Conservation (phyloP, 495 filamentous ascomycete species). For the Cercophora samala region DNA sequence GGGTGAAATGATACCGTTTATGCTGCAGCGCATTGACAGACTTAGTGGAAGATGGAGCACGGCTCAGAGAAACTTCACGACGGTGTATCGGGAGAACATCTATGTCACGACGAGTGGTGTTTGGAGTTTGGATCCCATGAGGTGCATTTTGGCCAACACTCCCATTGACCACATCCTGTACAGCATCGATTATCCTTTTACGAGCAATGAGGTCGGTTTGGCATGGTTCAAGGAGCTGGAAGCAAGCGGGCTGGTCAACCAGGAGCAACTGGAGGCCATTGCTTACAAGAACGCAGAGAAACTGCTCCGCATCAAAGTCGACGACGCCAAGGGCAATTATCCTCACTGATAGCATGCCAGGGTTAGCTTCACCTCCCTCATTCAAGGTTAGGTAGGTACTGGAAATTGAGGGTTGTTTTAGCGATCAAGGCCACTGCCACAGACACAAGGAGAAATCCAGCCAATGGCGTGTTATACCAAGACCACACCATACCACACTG, state of each 20-base stretch:
- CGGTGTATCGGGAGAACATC: constrained; percentile 59
- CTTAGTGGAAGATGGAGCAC: constrained; percentile 51
- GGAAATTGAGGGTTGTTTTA: not conserved
- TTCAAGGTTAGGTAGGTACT: too few species aligned
- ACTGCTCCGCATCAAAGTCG: constrained; percentile 37
- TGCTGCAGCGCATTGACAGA: constrained; percentile 57
- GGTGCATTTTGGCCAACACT: constrained; percentile 48
- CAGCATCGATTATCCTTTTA: constrained; percentile 60
- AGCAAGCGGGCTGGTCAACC: constrained; percentile 48
- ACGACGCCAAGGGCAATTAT: not conserved
- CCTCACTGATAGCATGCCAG: not conserved
- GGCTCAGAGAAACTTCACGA: constrained; percentile 48
- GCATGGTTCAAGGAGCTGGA: constrained; percentile 49
- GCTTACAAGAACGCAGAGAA: constrained; percentile 54
- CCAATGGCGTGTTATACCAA: not conserved
- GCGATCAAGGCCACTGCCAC: not conserved
- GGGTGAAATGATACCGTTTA: constrained; percentile 63
- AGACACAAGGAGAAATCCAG: not conserved
- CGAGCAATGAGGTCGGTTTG: constrained; percentile 41
- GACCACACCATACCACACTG: not conserved
- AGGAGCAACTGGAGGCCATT: constrained; percentile 52
- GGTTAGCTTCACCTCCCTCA: too few species aligned
- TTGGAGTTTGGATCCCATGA: constrained; percentile 55
- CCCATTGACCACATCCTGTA: constrained; percentile 53
- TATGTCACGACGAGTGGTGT: constrained; percentile 64